phyloP scores from a whole-genome alignment of 345 rosid genomes.

The Populus simonii region DNA sequence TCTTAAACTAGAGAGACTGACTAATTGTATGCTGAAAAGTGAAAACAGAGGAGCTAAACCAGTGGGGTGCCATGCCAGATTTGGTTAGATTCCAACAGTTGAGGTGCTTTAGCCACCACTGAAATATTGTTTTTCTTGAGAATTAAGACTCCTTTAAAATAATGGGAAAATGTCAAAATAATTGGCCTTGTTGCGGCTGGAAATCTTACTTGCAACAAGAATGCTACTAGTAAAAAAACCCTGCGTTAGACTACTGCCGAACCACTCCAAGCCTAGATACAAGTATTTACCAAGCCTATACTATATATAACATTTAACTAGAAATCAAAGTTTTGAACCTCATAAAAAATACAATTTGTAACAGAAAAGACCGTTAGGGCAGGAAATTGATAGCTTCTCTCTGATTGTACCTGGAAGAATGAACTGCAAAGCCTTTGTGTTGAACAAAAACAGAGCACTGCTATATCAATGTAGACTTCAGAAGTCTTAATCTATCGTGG shows the following conservation, averaged over 20 bases:
- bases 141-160: not conserved
- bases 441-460: not conserved
- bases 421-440: not conserved
- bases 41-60: not conserved
- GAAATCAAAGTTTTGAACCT: not conserved
- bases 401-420: not conserved
- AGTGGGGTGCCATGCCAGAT: not conserved
- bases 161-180: not conserved
- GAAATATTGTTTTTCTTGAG: not conserved
- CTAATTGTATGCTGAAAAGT: no score
- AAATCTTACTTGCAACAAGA: not conserved
- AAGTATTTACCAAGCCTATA: not conserved
- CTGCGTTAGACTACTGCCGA: conserved; percentile 5
- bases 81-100: not conserved
- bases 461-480: not conserved
- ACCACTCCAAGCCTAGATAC: not conserved
- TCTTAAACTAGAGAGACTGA: no score
- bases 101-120: not conserved
- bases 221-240: not conserved
- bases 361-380: not conserved
- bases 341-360: not conserved
- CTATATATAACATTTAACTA: not conserved
- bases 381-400: not conserved
- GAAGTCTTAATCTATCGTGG: not conserved
- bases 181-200: no score